phyloP scores from a whole-genome alignment of 345 rosid genomes.

The Anacardium occidentale region DNA sequence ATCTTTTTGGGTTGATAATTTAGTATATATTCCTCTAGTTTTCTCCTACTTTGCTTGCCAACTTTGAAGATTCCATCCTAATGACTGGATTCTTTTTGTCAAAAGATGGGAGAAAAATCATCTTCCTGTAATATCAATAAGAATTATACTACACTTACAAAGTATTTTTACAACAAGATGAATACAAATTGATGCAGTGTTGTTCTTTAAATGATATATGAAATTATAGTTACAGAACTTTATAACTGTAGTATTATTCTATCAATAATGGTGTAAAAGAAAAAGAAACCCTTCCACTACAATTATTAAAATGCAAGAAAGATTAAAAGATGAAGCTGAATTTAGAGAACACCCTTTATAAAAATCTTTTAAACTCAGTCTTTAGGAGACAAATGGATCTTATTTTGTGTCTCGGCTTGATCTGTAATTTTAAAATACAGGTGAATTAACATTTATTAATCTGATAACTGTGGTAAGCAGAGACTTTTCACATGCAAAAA shows the following conservation, averaged over 20 bases:
- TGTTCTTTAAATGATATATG: no score
- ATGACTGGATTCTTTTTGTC: background rate
- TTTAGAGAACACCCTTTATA: background rate
- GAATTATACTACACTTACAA: no score
- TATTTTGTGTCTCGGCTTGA: background rate
- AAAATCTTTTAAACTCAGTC: background rate
- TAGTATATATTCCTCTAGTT: background rate
- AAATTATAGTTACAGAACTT: no score
- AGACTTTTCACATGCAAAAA: background rate
- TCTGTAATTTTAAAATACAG: background rate
- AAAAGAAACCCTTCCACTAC: background rate
- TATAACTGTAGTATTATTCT: background rate
- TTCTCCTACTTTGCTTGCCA: slow-evolving; percentile 9
- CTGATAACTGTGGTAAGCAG: background rate
- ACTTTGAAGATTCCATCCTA: slow-evolving; percentile 6
- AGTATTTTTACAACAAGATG: no score
- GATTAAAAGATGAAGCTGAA: background rate
- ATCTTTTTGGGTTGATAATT: background rate
- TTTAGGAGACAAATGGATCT: background rate
- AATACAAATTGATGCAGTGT: no score
- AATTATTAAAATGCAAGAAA: background rate
- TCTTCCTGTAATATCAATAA: background rate
- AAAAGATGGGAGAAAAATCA: background rate
- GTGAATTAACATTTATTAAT: background rate
- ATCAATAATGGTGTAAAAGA: background rate